Percentiles rank a stretch among this genome's conserved stretches.
phyloP scores from a whole-genome alignment of 2,329 filamentous ascomycete species.

The Xylariaceae sp. region DNA sequence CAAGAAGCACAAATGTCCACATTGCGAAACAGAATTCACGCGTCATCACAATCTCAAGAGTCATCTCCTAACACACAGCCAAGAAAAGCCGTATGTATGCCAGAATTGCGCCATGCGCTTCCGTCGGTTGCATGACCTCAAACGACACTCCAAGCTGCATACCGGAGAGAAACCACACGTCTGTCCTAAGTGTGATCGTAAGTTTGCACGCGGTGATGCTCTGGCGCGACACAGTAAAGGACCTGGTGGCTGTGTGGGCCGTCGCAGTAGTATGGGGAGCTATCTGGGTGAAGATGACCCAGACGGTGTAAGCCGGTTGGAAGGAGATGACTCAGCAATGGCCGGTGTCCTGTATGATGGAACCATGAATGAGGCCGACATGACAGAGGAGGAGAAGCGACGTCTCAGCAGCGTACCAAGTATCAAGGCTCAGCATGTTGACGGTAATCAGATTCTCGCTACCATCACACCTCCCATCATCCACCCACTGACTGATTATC shows the following conservation, averaged over 20 bases:
- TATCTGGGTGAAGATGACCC: slow-evolving; percentile 77
- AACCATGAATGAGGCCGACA: slow-evolving; percentile 54
- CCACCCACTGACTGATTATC: slow-evolving; percentile 77
- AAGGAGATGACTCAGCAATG: slow-evolving; percentile 55
- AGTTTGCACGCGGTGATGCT: slow-evolving; percentile 93
- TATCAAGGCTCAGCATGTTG: slow-evolving; percentile 68
- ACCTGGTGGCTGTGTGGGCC: slow-evolving; percentile 88
- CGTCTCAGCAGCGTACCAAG: slow-evolving; percentile 70
- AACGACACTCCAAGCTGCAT: slow-evolving; percentile 93
- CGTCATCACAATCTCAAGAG: slow-evolving; percentile 97
- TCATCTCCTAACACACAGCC: slow-evolving; percentile 92
- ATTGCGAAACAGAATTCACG: slow-evolving; percentile 95
- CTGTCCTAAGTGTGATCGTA: slow-evolving; percentile 89
- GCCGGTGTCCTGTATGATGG: slow-evolving; percentile 53
- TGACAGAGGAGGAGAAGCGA: slow-evolving; percentile 56
- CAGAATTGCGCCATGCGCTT: slow-evolving; percentile 92
- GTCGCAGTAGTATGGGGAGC: slow-evolving; percentile 78
- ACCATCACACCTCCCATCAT: slow-evolving; percentile 50
- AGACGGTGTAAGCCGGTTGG: slow-evolving; percentile 45
- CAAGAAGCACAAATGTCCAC: slow-evolving; percentile 95
- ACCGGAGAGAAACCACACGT: slow-evolving; percentile 94
- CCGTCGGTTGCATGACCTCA: slow-evolving; percentile 87
- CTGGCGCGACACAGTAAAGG: slow-evolving; percentile 93
- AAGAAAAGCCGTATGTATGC: slow-evolving; percentile 96
- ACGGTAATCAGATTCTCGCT: slow-evolving; percentile 43